Base-by-base conservation (phyloP, 1,284 basidiomycete species). In the Sporisorium reilianum region DNA sequence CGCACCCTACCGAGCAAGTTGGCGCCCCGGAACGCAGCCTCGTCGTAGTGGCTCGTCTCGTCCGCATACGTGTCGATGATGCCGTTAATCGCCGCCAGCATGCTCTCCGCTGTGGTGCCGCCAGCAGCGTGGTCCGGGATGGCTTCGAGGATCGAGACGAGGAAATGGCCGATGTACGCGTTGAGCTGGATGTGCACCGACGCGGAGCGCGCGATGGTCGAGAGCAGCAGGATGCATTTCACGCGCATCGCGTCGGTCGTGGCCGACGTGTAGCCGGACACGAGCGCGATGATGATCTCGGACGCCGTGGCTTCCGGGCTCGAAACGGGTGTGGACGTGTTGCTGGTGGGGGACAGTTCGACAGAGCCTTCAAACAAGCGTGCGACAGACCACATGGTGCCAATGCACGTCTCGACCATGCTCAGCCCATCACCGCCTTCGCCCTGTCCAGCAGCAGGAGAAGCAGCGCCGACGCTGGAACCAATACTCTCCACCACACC, bases 11-110 rank as follows among this genome's bases (percentile, higher is more conserved):
- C 25, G 20, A 67, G 14, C 26, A 73, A 91, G 61, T 80, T 89
- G 84, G 75, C 88, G 48, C 89, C 83, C 18, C 90, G 88, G 86
- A 97, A 98, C 12, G 87, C 87, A 75, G 91, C 78, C 85, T 10
- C 32, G 23, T 99, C 95, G 84, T 93, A 97, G 0, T 90, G 88
- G 52, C 90, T 86, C 10, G 86, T 88, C 85, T 99, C 97, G 86
- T 99, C 96, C 2, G 95, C 93, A 85, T 93, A 99, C 53, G 96
- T 92, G 85, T 98, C 96, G 74, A 98, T 93, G 51, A 98, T 85
- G 26, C 92, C 93, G 38, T 96, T 95, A 32, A 91, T 87, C 0
- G 90, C 89, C 78, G 96, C 93, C 20, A 97, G 88, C 60, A 92
- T 87, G 0, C 91, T 88, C 81, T 97, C 95, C 2, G 90, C 88